A percentile compares a stretch with the other conserved stretches of the same genome.
Conservation (phyloP, 257 asterid genomes). For the Solanum lignicaule region DNA sequence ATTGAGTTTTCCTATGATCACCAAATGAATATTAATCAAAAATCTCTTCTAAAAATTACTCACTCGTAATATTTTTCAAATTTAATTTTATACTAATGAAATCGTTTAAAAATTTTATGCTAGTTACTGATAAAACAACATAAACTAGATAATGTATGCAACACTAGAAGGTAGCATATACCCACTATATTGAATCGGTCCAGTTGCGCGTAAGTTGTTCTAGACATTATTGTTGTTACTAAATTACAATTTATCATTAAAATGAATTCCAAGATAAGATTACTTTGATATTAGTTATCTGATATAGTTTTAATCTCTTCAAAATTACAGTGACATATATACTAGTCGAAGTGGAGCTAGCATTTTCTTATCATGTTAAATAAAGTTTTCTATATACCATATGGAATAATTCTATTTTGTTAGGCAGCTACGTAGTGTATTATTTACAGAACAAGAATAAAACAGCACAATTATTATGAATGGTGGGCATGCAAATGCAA, state of each 20-base stretch:
- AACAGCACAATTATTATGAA: background rate
- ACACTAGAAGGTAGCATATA: too few relatives aligned
- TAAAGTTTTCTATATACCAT: background rate
- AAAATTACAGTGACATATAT: background rate
- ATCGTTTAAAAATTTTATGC: background rate
- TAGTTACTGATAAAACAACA: background rate
- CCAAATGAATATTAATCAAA: background rate
- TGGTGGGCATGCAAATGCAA: background rate
- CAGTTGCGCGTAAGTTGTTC: background rate
- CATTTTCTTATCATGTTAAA: background rate
- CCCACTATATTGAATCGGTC: background rate
- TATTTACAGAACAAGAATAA: background rate
- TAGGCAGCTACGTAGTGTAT: background rate
- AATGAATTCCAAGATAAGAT: background rate
- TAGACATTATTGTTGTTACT: too few relatives aligned
- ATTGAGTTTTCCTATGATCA: background rate
- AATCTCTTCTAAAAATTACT: background rate
- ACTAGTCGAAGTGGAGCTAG: background rate
- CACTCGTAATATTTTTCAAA: background rate
- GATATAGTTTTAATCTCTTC: background rate
- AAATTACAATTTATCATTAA: background rate
- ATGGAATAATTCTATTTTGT: background rate
- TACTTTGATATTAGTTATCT: background rate
- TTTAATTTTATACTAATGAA: background rate
- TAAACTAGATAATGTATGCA: background rate